Evolutionary conservation across 75 land plant species (phyloP), one percentile per base, ranked within the genome.

Genomic region (Cryptomeria japonica): DNA sequence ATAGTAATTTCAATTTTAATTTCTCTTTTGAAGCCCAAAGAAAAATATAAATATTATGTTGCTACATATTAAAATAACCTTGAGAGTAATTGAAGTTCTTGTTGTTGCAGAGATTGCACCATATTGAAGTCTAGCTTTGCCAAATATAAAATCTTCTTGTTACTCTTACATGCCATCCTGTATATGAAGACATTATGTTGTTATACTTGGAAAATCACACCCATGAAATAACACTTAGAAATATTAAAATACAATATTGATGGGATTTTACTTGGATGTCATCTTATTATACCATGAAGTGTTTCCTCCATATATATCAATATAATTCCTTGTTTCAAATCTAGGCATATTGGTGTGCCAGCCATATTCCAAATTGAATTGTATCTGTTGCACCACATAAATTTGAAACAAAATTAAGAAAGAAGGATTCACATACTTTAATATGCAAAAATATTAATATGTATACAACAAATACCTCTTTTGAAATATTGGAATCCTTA

Each of bases 71-170:
- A 11, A 12, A 77, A 86, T 78, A 77, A 92, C 91, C 58, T 58
- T n/a, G 87, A 88, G 18, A 90, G n/a, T 13, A 87, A 53, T 31
- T 36, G 86, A 8, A 88, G 28, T 85, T 92, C 91, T 1, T 16
- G 2, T 22, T 87, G 84, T 32, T 92, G 84, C 3, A 87, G 36
- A 36, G 87, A 53, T 46, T 90, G 87, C 13, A 88, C 15, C 9
- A 80, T 80, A 36, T 84, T 79, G 47, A 87, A 91, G 47, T 93
- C 92, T 89, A 84, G 42, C 46, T 80, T 89, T 53, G 91, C 92
- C 8, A 91, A 75, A 64, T 91, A 84, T 42, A 80, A 5, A 42
- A 80, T 58, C 61, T 19, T 42, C 22, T 80, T 42, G 6, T 5
- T 19, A 1, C 25, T 37, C 61, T 4, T 58, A 19, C 61, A 58